Percentiles rank a stretch among this genome's conserved stretches.
Evolutionary conservation across 495 filamentous ascomycete genomes (phyloP).

Genomic region (Hypomontagnella monticulosa): DNA sequence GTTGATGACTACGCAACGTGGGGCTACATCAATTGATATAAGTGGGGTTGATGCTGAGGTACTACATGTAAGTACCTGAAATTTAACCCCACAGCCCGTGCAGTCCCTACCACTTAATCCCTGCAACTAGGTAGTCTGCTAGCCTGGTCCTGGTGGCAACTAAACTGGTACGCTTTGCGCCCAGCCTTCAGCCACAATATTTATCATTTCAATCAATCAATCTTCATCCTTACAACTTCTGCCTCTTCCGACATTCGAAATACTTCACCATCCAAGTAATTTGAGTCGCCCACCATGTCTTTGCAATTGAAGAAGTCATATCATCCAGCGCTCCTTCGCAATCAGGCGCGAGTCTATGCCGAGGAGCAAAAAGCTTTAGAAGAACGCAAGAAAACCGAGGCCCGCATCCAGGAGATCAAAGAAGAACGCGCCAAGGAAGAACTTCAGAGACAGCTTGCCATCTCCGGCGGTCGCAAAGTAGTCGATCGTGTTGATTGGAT

Average conservation of each 20-base stretch:
- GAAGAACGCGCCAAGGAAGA: constrained; percentile 95
- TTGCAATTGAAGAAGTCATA: constrained; percentile 98
- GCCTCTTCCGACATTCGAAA: background rate
- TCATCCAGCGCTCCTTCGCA: constrained; percentile 85
- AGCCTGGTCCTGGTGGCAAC: too few relatives aligned
- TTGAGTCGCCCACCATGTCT: constrained; percentile 70
- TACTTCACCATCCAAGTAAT: constrained; percentile 17
- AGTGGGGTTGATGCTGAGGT: too few relatives aligned
- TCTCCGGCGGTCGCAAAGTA: constrained; percentile 79
- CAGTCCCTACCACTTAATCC: too few relatives aligned
- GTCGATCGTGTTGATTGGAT: constrained; percentile 94
- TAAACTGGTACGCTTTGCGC: background rate
- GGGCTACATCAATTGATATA: too few relatives aligned
- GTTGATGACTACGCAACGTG: background rate
- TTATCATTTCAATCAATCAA: constrained; percentile 9
- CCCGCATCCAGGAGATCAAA: constrained; percentile 82
- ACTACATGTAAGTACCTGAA: too few relatives aligned
- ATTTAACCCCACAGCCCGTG: too few relatives aligned
- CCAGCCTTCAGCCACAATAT: background rate
- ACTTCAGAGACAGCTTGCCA: constrained; percentile 88
- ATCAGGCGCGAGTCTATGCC: constrained; percentile 84
- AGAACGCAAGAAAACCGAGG: constrained; percentile 86
- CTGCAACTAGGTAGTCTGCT: too few relatives aligned
- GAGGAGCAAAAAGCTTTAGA: constrained; percentile 94
- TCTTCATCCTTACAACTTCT: background rate